Evolutionary conservation across 2,329 filamentous ascomycete genomes (phyloP).

Genomic region (Proliferodiscus dingleyae): DNA sequence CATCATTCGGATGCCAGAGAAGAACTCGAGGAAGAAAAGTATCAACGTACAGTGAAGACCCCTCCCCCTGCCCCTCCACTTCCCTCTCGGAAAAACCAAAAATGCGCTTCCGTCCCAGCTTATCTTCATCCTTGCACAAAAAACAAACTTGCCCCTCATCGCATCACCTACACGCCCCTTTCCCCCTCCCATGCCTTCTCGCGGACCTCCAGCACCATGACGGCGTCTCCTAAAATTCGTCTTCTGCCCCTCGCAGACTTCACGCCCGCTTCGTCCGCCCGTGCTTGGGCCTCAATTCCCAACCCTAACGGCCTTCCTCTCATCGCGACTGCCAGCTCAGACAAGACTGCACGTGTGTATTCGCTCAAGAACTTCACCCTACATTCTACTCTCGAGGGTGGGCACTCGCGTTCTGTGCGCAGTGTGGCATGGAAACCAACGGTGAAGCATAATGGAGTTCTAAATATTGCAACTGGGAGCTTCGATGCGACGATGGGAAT

Average conservation of each 20-base stretch:
- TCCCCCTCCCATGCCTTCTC: neutral
- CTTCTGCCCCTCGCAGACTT: slow-evolving; percentile 27
- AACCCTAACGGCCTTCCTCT: slow-evolving; percentile 78
- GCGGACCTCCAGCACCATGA: slow-evolving; percentile 2
- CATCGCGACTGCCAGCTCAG: slow-evolving; percentile 80
- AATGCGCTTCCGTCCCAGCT: neutral
- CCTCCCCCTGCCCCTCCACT: too few relatives aligned
- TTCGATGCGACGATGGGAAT: slow-evolving; percentile 90
- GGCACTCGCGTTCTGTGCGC: slow-evolving; percentile 87
- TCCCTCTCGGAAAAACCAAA: neutral
- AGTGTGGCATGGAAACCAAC: slow-evolving; percentile 83
- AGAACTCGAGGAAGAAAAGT: neutral
- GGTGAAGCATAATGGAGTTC: slow-evolving; percentile 51
- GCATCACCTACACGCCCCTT: neutral
- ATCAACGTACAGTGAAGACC: neutral
- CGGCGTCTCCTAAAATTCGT: neutral
- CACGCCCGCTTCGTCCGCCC: slow-evolving; percentile 53
- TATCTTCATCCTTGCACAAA: neutral
- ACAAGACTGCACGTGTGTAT: slow-evolving; percentile 85
- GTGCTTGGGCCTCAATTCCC: slow-evolving; percentile 80
- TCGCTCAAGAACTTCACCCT: slow-evolving; percentile 76
- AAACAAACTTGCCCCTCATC: neutral
- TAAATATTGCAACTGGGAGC: slow-evolving; percentile 83
- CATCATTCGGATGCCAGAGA: too few relatives aligned
- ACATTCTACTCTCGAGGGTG: slow-evolving; percentile 75